Conservation (phyloP, 306 rosid species). For the Quercus engelmannii region DNA sequence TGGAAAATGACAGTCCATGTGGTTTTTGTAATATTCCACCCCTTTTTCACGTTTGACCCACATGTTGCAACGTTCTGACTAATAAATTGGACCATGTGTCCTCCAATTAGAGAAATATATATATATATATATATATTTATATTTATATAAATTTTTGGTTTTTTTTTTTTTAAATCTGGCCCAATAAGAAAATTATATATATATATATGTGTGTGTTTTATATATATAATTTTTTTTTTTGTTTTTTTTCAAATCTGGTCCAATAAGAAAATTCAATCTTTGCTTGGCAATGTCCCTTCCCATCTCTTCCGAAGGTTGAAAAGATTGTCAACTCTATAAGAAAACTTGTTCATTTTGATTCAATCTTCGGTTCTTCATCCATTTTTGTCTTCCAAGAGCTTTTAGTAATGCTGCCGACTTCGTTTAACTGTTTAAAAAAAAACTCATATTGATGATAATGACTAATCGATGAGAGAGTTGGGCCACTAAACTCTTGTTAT, state of each 20-base stretch:
- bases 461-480: conserved; percentile 24
- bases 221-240: neutral
- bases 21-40: conserved; percentile 36
- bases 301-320: conserved; percentile 13
- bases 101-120: conserved; percentile 8
- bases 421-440: neutral
- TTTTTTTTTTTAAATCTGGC: neutral
- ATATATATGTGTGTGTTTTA: neutral
- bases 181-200: conserved; percentile 1
- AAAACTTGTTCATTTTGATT: conserved; percentile 1
- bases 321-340: conserved; percentile 26
- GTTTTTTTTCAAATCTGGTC: neutral
- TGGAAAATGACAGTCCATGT: conserved; percentile 44
- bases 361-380: conserved; percentile 1
- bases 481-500: neutral
- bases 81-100: conserved; percentile 33
- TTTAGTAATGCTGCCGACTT: conserved; percentile 8
- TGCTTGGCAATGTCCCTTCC: conserved; percentile 22
- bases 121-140: neutral
- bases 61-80: conserved; percentile 40
- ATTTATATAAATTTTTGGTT: neutral
- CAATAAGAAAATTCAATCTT: conserved; percentile 11
- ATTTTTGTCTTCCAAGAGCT: conserved; percentile 15
- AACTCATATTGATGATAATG: conserved; percentile 11
- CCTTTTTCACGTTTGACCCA: conserved; percentile 33